phyloP scores from a whole-genome alignment of 139 green algal species.

The Coelastrella sp. region DNA sequence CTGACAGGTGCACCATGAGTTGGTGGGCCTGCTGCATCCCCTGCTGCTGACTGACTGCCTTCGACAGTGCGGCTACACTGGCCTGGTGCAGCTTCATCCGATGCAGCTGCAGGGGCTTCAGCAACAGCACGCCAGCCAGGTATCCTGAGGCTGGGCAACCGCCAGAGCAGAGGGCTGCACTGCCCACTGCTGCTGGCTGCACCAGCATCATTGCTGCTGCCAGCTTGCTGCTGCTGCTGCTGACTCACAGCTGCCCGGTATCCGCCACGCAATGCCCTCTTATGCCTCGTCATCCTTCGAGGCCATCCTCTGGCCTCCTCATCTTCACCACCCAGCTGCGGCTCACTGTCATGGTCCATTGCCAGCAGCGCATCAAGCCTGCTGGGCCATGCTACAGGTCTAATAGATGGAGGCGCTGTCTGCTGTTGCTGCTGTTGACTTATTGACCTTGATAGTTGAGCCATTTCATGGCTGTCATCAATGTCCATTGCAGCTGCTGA shows the following conservation, averaged over 20 bases:
- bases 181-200: neutral
- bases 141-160: neutral
- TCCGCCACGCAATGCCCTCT: neutral
- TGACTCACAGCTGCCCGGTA: neutral
- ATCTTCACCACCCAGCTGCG: no score
- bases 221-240: constrained; percentile 20
- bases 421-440: no score
- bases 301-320: neutral
- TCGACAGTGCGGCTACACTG: neutral
- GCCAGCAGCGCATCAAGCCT: no score
- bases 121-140: neutral
- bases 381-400: no score
- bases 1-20: neutral
- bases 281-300: neutral
- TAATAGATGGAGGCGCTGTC: no score
- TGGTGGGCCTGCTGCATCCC: neutral
- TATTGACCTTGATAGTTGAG: no score
- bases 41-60: neutral
- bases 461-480: neutral
- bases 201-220: neutral
- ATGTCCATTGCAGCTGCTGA: neutral
- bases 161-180: neutral
- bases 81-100: neutral
- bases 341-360: no score
- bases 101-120: neutral